phyloP scores from a whole-genome alignment of 257 asterid species.

The Petrea volubilis region DNA sequence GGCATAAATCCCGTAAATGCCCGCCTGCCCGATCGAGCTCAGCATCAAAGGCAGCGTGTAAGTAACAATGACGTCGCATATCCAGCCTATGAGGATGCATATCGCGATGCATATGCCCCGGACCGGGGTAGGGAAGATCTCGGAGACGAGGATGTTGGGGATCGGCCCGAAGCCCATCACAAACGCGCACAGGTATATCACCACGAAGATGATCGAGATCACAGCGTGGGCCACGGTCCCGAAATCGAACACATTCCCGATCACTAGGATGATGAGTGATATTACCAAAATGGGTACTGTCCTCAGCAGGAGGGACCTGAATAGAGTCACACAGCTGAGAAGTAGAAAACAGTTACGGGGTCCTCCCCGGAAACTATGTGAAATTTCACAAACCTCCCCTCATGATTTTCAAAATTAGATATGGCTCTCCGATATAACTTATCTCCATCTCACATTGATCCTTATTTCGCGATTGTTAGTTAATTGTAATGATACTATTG shows the following conservation, averaged over 20 bases:
- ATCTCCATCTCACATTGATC: too few relatives aligned
- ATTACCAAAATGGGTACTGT: constrained; percentile 73
- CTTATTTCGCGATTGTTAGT: too few relatives aligned
- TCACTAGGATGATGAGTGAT: constrained; percentile 61
- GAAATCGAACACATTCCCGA: constrained; percentile 60
- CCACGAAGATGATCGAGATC: constrained; percentile 74
- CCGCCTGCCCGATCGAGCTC: constrained; percentile 71
- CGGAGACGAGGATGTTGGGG: constrained; percentile 88
- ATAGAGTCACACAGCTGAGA: too few relatives aligned
- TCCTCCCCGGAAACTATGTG: too few relatives aligned
- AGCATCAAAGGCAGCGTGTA: constrained; percentile 82
- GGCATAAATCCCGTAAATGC: constrained; percentile 77
- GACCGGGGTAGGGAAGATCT: constrained; percentile 83
- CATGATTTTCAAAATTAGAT: too few relatives aligned
- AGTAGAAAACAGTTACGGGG: too few relatives aligned
- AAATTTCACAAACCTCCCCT: too few relatives aligned
- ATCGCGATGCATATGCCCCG: constrained; percentile 94
- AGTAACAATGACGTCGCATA: constrained; percentile 83
- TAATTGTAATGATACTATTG: too few relatives aligned
- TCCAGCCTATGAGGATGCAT: constrained; percentile 88
- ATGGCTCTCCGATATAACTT: too few relatives aligned
- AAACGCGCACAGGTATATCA: constrained; percentile 81
- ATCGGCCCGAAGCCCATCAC: constrained; percentile 92
- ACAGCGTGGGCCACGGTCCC: constrained; percentile 66
- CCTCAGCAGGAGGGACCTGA: constrained; percentile 74